These are phyloP conservation scores for Aspergillus carlsbadensis DNA, from an alignment of 495 filamentous ascomycete species.

Conservation along the genomic window DNA sequence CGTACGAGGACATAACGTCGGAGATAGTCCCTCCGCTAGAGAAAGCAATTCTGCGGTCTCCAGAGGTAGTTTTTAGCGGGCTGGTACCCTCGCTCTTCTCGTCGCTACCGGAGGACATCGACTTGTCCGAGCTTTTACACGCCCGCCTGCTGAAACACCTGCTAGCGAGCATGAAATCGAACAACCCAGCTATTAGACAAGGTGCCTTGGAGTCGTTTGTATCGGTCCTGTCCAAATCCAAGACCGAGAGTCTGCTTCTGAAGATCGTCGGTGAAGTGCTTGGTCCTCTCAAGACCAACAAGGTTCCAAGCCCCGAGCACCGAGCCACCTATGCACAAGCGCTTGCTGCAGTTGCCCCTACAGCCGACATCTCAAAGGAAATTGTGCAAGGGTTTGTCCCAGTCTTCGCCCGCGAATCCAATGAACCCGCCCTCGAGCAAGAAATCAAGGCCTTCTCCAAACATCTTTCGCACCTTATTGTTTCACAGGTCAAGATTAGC, in stretches of 20 bases:
- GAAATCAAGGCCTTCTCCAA: conserved; percentile 67
- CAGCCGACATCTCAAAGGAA: conserved; percentile 56
- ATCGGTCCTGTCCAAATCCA: conserved; percentile 56
- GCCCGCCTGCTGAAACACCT: conserved; percentile 78
- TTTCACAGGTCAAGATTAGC: conserved; percentile 55
- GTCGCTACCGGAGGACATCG: conserved; percentile 65
- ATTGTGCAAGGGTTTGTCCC: conserved; percentile 64
- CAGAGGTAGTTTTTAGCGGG: conserved; percentile 81
- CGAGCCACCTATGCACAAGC: conserved; percentile 77
- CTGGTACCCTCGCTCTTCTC: conserved; percentile 68
- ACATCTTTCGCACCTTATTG: conserved; percentile 58
- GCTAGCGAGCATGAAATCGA: conserved; percentile 84
- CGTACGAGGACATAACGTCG: conserved; percentile 68
- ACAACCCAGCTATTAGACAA: conserved; percentile 70
- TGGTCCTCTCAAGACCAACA: conserved; percentile 72
- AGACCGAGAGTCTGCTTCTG: conserved; percentile 53
- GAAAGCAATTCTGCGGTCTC: conserved; percentile 82
- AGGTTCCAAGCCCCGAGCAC: conserved; percentile 78
- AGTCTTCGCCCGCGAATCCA: conserved; percentile 75
- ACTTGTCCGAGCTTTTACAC: conserved; percentile 71
- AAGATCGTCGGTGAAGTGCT: conserved; percentile 76
- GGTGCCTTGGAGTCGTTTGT: conserved; percentile 74
- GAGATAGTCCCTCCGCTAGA: conserved; percentile 81
- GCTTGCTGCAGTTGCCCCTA: conserved; percentile 60
- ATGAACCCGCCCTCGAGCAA: conserved; percentile 75